Base-by-base conservation (phyloP, 768 basidiomycete species). In the Calocybe cyanea region DNA sequence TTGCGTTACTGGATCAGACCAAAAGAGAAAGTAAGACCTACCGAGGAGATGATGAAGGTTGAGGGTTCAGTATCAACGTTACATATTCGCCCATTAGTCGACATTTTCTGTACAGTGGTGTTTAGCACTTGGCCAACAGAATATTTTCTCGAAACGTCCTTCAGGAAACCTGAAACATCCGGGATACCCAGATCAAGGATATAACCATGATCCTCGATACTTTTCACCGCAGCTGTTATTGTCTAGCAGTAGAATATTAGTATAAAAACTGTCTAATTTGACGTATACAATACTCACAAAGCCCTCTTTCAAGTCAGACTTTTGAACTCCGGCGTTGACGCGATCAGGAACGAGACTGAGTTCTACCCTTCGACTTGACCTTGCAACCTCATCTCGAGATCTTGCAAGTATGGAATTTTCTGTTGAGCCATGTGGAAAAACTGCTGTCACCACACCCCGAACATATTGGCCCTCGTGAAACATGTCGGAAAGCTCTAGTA, bases 201-300 rank as follows among this genome's bases (percentile, higher is more conserved):
- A 67, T 95, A 97, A 1, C 96, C 94, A 62, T 96, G 91, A 58
- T 98, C 96, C 67, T 99, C 96, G 14, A 88, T 69, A 56, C 85
- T 90, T 65, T 83, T 83, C 40, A 95, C 74, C 25, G 84, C 79
- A 10, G 81, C 88, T 0, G 84, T 77, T 36, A 96, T 58, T 17
- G 81, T 82, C 92, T 94, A 58, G 11, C 46, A 42, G 64, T 15
- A 37, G 43, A 35, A 47, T 36, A n/a, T 53, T 21, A 44, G 43
- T 8, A 14, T 46, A 33, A 43, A 42, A 21, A 48, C 3, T 36
- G 33, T 25, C 20, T 15, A 42, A 8, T 23, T 30, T 31, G 25
- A 28, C 6, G 11, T 28, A 47, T 41, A 38, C 30, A 50, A 21
- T 30, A 83, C 89, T 67, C 63, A 87, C 90, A 62, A 83, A 87